These are phyloP conservation scores for Hylodesmum podocarpum DNA, from an alignment of 306 rosid species.

Conservation along the genomic window DNA sequence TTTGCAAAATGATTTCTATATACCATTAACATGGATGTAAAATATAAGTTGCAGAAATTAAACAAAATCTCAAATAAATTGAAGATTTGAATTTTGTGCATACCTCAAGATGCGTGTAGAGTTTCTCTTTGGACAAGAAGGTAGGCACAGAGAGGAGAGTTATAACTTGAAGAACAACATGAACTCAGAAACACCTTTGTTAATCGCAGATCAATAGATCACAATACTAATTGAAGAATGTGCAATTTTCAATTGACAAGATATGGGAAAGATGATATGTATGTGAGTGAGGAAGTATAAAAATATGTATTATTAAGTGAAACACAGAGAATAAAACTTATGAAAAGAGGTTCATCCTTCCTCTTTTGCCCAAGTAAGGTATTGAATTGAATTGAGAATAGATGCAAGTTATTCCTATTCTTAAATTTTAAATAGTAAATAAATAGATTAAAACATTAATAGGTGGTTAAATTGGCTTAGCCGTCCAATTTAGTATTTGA, in stretches of 20 bases:
- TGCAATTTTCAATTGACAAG: neutral
- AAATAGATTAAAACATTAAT: too few species aligned
- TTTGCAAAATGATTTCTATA: too few species aligned
- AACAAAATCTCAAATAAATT: too few species aligned
- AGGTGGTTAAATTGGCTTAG: too few species aligned
- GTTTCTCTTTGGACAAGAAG: too few species aligned
- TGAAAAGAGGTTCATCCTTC: neutral
- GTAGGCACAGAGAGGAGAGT: too few species aligned
- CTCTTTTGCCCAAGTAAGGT: neutral
- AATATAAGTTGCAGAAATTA: too few species aligned
- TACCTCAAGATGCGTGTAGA: neutral
- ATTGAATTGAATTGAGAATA: neutral
- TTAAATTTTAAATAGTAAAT: neutral
- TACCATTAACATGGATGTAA: neutral
- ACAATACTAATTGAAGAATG: neutral
- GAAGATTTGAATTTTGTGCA: neutral
- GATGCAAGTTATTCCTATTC: neutral
- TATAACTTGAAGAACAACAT: neutral
- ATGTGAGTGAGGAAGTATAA: neutral
- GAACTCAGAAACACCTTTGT: neutral
- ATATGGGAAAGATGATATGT: neutral
- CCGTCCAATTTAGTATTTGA: too few species aligned
- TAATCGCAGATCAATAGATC: neutral
- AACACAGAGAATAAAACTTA: neutral
- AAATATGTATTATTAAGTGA: neutral